Evolutionary conservation across 2,329 filamentous ascomycete species (phyloP), one percentile per base, ranked within the genome.

Genomic region (Bipolaris bicolor): DNA sequence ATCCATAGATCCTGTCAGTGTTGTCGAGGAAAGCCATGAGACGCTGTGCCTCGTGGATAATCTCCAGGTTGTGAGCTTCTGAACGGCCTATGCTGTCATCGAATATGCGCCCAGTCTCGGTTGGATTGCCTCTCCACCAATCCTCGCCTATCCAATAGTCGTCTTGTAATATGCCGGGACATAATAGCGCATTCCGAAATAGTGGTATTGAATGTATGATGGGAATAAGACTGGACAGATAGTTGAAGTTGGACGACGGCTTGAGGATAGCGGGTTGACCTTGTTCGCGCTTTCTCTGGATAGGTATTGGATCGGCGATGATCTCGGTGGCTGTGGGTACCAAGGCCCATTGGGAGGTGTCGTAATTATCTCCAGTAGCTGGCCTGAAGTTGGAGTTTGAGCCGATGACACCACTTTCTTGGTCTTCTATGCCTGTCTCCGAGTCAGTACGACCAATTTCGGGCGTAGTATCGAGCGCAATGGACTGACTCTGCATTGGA

Each of bases 151-250:
- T 71, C 41, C 84, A 84, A 64, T 88, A 88, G 55, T 83, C 77
- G 2, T 74, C 67, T 22, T 80, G 71, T 5, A 77, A 64, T 24
- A 79, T 73, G 7, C 76, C 75, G n/a, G 81, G 77, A 39, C 81
- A 70, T 11, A 88, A 71, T 9, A 88, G 76, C 7, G 83, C 82
- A 66, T 87, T 84, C 54, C 85, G 80, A 18, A 82, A 83, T 29
- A 83, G 73, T 3, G 86, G 85, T 53, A 88, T 86, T 18, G 82
- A 79, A 66, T 87, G 84, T n/a, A 86, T 78, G 56, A 89, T 87
- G 5, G 85, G 86, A 41, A 89, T 66, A 18, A 88, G 75, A 3
- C 82, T 82, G 26, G 83, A 81, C n/a, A 87, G 74, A 64, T 85
- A 84, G 55, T 84, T 79, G 40, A 77, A 78, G 41, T 80, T 78